These are phyloP conservation scores for Chaetomium sp. DNA, from an alignment of 2,329 filamentous ascomycete species.

Conservation along the genomic window DNA sequence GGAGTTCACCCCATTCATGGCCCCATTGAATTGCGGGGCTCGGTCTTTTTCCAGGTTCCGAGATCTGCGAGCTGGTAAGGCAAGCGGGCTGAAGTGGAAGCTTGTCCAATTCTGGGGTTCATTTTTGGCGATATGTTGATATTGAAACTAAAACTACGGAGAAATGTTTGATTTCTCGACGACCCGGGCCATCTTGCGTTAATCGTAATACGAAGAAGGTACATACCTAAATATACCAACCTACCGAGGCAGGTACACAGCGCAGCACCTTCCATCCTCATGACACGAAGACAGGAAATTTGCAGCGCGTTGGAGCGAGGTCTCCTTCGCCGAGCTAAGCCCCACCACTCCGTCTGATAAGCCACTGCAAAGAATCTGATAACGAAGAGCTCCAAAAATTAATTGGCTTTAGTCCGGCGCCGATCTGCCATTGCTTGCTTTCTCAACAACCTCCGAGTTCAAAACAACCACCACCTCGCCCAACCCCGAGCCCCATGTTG, in stretches of 20 bases:
- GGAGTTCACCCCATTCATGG: background rate
- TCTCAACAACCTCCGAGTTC: background rate
- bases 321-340: background rate
- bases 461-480: background rate
- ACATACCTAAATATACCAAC: too few species aligned
- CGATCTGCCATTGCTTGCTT: background rate
- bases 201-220: too few species aligned
- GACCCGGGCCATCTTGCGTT: too few species aligned
- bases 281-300: too few species aligned
- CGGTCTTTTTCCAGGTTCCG: background rate
- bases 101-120: background rate
- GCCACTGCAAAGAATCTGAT: conserved; percentile 18
- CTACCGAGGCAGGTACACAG: too few species aligned
- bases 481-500: conserved; percentile 12
- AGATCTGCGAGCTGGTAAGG: background rate
- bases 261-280: too few species aligned
- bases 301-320: too few species aligned
- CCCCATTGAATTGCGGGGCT: background rate
- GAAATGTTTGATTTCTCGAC: background rate
- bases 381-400: conserved; percentile 32
- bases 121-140: background rate
- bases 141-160: too few species aligned
- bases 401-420: background rate
- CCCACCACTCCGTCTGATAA: conserved; percentile 25
- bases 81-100: background rate